Evolutionary conservation across 164 flowering plant species (phyloP), one percentile per base, ranked within the genome.

Genomic region (Sedum album): DNA sequence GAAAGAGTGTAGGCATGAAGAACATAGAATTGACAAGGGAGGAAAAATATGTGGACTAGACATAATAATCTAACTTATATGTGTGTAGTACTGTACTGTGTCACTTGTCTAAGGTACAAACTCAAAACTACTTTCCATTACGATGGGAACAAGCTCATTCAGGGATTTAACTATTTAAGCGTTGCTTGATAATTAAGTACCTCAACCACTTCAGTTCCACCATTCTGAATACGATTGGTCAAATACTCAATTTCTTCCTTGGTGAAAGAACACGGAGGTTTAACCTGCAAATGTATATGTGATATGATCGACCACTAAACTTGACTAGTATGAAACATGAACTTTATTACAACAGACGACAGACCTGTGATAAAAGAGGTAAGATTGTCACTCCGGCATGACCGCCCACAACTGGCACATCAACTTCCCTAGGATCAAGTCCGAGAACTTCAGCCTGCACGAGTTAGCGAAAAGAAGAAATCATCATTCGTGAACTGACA

Each of bases 121-220:
- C 17, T 17, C 15, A 44, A 44, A 44, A 44, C 48, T 44, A 44
- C 3, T 44, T 44, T 44, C 18, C 15, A 14, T 9, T 44, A 3
- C 17, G 17, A 44, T 44, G 48, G 48, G 48, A 44, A 44, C 48
- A 11, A 15, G 48, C 15, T 44, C 48, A 44, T 9, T 41, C 15
- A 41, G 11, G 46, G 46, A 8, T 9, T 41, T n/a, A n/a, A n/a
- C n/a, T n/a, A n/a, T n/a, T n/a, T n/a, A n/a, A 8, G 11, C 15
- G 14, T 2, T 41, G 46, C 2, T 41, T 41, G 2, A 15, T 13
- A 14, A 44, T 14, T 44, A 44, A 44, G 48, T 81, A 80, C 86
- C 84, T 83, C 86, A 60, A 83, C 83, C 57, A 81, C 86, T 72
- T 81, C 84, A 25, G 86, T 83, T 35, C 86, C 86, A 68, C 83